A percentile compares a stretch with the other conserved stretches of the same genome.
Evolutionary conservation across 116 monocot species (phyloP).

Genomic region (Phalaenopsis hybrid): DNA sequence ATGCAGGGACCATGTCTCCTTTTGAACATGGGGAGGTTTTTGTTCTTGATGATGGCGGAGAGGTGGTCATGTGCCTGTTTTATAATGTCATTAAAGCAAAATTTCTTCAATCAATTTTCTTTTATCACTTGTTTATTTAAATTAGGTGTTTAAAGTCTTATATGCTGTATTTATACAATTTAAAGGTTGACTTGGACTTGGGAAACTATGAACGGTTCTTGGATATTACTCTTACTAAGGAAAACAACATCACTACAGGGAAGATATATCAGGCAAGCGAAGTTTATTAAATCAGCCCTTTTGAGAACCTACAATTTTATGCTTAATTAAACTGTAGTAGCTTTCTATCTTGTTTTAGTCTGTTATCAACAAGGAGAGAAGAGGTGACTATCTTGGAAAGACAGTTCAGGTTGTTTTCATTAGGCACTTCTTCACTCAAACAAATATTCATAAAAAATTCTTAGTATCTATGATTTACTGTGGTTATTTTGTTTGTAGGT

Average conservation of each 20-base stretch:
- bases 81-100: neutral
- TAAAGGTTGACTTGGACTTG: conserved; percentile 75
- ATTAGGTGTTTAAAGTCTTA: neutral
- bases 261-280: conserved; percentile 69
- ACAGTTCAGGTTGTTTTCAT: conserved; percentile 66
- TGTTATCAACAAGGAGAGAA: conserved; percentile 55
- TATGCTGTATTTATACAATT: neutral
- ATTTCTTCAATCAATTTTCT: neutral
- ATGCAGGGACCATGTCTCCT: conserved; percentile 74
- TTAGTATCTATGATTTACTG: conserved; percentile 1
- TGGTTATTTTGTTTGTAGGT: conserved; percentile 21
- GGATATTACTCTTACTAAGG: conserved; percentile 67
- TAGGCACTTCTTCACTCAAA: neutral
- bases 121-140: neutral
- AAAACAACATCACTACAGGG: conserved; percentile 84
- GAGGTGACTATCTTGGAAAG: conserved; percentile 81
- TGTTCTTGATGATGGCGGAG: conserved; percentile 81
- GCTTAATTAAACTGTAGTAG: neutral
- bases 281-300: neutral
- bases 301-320: neutral
- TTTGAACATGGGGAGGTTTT: conserved; percentile 78
- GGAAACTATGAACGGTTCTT: conserved; percentile 86
- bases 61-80: conserved; percentile 27
- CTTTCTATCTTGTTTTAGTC: conserved; percentile 35
- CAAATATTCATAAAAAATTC: neutral